These are phyloP conservation scores for Suillus subaureus DNA, from an alignment of 768 basidiomycete genomes.

Conservation along the genomic window DNA sequence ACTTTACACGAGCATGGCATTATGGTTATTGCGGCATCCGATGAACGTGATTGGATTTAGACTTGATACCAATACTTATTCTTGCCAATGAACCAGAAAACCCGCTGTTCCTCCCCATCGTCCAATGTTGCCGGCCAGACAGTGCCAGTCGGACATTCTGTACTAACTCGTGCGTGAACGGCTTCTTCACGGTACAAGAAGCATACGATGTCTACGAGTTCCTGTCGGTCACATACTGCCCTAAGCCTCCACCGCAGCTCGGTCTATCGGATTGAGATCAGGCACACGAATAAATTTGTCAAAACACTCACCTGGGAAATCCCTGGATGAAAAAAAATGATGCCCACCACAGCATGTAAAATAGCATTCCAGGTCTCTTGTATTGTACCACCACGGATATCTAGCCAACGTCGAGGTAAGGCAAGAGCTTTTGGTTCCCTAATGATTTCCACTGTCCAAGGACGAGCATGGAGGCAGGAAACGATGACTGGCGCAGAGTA, in stretches of 20 bases:
- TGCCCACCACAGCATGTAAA: conserved; percentile 64
- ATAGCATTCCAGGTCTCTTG: conserved; percentile 73
- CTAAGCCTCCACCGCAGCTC: conserved; percentile 75
- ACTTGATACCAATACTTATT: conserved; percentile 69
- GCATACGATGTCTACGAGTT: conserved; percentile 62
- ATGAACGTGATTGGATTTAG: conserved; percentile 28
- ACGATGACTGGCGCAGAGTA: conserved; percentile 59
- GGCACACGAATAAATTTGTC: conserved; percentile 12
- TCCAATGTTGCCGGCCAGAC: conserved; percentile 42
- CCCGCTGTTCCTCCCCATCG: conserved; percentile 51
- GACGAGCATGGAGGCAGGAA: conserved; percentile 47
- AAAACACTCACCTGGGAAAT: conserved; percentile 60
- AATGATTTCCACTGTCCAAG: conserved; percentile 57
- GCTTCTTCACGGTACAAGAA: conserved; percentile 56
- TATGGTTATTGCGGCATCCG: background rate
- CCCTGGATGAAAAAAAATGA: conserved; percentile 71
- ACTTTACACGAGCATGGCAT: background rate
- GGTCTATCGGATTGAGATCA: conserved; percentile 40
- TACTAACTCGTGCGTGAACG: conserved; percentile 37
- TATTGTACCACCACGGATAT: conserved; percentile 64
- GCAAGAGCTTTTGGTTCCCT: conserved; percentile 48
- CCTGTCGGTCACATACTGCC: conserved; percentile 74
- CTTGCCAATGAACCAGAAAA: conserved; percentile 60
- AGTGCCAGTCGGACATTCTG: conserved; percentile 16
- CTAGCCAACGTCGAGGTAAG: conserved; percentile 77